Conservation (phyloP, 495 filamentous ascomycete genomes). For the Aspergillus nidulans region DNA sequence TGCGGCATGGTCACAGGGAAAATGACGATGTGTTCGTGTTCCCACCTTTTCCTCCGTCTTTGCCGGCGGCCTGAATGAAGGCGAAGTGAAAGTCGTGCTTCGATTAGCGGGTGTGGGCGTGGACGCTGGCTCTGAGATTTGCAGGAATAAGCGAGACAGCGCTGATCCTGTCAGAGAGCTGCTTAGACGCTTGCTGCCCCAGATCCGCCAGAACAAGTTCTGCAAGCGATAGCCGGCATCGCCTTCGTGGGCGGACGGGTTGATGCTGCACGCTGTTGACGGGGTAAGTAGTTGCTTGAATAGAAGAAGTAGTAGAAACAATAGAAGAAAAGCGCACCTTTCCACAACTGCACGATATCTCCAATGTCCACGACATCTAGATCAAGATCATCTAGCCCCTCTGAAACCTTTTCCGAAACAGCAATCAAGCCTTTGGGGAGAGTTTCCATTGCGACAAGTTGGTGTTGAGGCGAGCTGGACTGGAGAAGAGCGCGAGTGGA, state of each 20-base stretch:
- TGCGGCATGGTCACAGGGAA: not conserved
- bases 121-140: slow-evolving; percentile 29
- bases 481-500: not conserved
- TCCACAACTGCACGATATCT: slow-evolving; percentile 41
- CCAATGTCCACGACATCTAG: slow-evolving; percentile 31
- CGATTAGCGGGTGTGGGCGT: not conserved
- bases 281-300: slow-evolving; percentile 4
- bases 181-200: slow-evolving; percentile 32
- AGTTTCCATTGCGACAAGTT: slow-evolving; percentile 32
- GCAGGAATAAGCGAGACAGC: slow-evolving; percentile 37
- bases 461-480: not conserved
- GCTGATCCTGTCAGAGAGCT: slow-evolving; percentile 27
- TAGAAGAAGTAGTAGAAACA: not conserved
- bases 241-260: slow-evolving; percentile 32
- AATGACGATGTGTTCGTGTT: not conserved
- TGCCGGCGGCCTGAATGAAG: not conserved
- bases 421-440: slow-evolving; percentile 50
- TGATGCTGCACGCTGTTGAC: slow-evolving; percentile 39
- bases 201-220: slow-evolving; percentile 53
- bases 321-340: slow-evolving; percentile 32
- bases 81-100: not conserved
- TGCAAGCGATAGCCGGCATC: slow-evolving; percentile 43
- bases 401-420: slow-evolving; percentile 27
- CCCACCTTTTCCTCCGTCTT: slow-evolving; percentile 6
- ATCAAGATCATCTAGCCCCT: slow-evolving; percentile 25